These are phyloP conservation scores for Dothideomycetidae sp. DNA, from an alignment of 2,329 filamentous ascomycete genomes.

Conservation along the genomic window DNA sequence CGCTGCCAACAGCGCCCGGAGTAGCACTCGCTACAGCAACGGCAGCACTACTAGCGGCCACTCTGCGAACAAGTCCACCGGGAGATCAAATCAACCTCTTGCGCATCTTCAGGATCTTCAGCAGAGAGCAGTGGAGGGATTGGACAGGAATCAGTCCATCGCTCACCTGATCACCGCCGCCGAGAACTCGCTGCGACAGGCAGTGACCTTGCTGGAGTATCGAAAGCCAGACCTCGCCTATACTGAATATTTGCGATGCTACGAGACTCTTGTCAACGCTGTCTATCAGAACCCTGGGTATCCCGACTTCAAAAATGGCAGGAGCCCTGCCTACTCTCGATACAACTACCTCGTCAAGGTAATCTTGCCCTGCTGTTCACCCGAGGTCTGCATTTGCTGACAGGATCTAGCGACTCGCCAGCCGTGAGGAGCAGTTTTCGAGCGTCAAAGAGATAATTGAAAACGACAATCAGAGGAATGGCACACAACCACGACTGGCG, in stretches of 20 bases:
- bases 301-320: constrained; percentile 39
- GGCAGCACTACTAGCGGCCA: constrained; percentile 10
- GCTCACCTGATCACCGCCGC: constrained; percentile 28
- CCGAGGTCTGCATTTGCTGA: neutral
- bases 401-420: constrained; percentile 13
- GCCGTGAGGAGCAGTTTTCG: constrained; percentile 29
- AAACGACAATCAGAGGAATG: constrained; percentile 41
- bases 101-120: constrained; percentile 31
- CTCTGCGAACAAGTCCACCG: neutral
- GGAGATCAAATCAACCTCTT: constrained; percentile 13
- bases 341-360: constrained; percentile 21
- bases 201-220: constrained; percentile 48
- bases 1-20: constrained; percentile 7
- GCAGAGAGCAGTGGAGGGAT: constrained; percentile 25
- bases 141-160: constrained; percentile 18
- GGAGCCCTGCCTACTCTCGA: constrained; percentile 7
- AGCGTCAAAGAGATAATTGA: constrained; percentile 37
- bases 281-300: constrained; percentile 68
- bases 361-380: constrained; percentile 12
- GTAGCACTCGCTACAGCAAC: constrained; percentile 10
- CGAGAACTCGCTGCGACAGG: constrained; percentile 30
- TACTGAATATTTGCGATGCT: constrained; percentile 71
- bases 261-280: constrained; percentile 59
- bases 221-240: constrained; percentile 60
- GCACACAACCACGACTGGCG: constrained; percentile 34